Evolutionary conservation across 2,329 filamentous ascomycete genomes (phyloP).

Genomic region (Simplicillium aogashimaense): DNA sequence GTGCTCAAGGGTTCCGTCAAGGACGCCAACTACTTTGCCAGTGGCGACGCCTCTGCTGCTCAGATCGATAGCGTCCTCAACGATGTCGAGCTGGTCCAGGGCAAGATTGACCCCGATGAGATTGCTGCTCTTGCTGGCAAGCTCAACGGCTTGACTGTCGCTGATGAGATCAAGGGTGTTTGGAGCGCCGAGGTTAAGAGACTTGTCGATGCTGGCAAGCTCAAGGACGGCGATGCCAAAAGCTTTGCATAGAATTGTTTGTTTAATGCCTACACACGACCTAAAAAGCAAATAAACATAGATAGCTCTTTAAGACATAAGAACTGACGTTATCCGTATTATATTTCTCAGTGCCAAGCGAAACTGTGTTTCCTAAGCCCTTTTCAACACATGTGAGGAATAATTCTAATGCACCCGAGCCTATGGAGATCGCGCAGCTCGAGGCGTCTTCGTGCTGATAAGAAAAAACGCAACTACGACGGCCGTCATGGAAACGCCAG

Average conservation of each 20-base stretch:
- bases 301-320: no score
- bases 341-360: no score
- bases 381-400: no score
- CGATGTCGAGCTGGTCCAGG: conserved; percentile 79
- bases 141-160: conserved; percentile 69
- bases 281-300: neutral
- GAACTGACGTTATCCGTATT: no score
- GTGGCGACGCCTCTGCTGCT: conserved; percentile 59
- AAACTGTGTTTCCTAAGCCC: no score
- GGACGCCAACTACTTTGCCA: conserved; percentile 92
- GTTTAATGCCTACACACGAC: neutral
- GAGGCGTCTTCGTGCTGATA: no score
- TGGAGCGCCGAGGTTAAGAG: conserved; percentile 72
- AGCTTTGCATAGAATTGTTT: conserved; percentile 29
- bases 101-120: conserved; percentile 85
- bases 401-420: no score
- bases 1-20: conserved; percentile 89
- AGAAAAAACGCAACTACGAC: no score
- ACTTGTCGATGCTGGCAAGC: conserved; percentile 71
- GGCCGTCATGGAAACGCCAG: no score
- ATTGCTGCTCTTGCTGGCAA: conserved; percentile 74
- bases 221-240: conserved; percentile 78
- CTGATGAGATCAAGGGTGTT: conserved; percentile 73
- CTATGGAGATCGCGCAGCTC: no score
- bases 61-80: conserved; percentile 75